These are phyloP conservation scores for Starmera dryadoides DNA, from an alignment of 805 yeast genomes.

Conservation along the genomic window DNA sequence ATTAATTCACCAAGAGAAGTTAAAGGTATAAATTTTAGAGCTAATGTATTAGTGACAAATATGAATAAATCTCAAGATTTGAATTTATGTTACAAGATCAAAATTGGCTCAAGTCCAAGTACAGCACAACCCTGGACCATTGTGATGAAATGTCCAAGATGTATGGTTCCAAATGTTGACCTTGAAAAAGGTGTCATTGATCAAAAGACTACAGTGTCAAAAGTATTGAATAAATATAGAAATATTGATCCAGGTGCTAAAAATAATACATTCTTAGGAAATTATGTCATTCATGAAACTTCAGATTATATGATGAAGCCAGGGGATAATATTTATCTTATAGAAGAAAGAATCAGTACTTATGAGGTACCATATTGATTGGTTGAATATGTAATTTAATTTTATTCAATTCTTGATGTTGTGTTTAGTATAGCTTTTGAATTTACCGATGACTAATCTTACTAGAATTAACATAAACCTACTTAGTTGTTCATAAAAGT, in stretches of 20 bases:
- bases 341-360: slow-evolving; percentile 7
- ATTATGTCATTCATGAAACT: slow-evolving; percentile 12
- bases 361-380: not conserved
- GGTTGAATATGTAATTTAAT: no score
- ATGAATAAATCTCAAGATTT: slow-evolving; percentile 1
- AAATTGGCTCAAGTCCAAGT: not conserved
- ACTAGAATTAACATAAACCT: no score
- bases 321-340: slow-evolving; percentile 10
- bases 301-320: slow-evolving; percentile 11
- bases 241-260: slow-evolving; percentile 10
- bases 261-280: slow-evolving; percentile 10
- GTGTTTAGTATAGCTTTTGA: no score
- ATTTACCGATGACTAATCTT: no score
- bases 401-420: no score
- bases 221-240: slow-evolving; percentile 10
- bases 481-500: no score
- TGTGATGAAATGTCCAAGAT: slow-evolving; percentile 14
- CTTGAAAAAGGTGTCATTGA: slow-evolving; percentile 11
- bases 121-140: slow-evolving; percentile 7
- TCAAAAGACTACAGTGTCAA: slow-evolving; percentile 9
- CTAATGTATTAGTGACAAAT: slow-evolving; percentile 9
- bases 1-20: slow-evolving; percentile 5
- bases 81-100: slow-evolving; percentile 11
- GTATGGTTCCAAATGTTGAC: slow-evolving; percentile 14
- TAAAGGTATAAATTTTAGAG: slow-evolving; percentile 12